These are phyloP conservation scores for Chondrostereum purpureum DNA, from an alignment of 1,284 basidiomycete genomes.

Conservation along the genomic window DNA sequence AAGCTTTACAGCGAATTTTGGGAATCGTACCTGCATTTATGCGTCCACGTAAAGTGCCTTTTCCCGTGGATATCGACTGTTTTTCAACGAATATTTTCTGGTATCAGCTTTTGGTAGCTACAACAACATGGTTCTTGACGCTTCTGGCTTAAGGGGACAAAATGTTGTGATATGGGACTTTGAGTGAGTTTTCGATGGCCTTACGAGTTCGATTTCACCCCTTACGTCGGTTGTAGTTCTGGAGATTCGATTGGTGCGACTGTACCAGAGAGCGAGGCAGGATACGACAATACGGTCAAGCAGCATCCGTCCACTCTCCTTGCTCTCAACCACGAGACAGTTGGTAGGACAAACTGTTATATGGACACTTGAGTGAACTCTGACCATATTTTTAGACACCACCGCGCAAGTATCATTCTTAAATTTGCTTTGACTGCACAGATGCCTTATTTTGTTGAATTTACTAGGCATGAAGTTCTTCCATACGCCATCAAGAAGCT, in stretches of 20 bases:
- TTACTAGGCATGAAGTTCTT: constrained; percentile 3
- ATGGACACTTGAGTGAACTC: no score
- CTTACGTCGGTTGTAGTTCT: constrained; percentile 19
- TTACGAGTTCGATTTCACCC: background rate
- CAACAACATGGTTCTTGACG: constrained; percentile 34
- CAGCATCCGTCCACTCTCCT: constrained; percentile 31
- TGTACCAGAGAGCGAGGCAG: constrained; percentile 22
- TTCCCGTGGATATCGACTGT: background rate
- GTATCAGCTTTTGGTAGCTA: constrained; percentile 30
- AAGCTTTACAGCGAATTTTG: constrained; percentile 20
- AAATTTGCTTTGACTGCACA: no score
- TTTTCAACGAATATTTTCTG: background rate
- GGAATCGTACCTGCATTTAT: constrained; percentile 29
- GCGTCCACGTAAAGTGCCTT: constrained; percentile 19
- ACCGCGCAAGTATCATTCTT: constrained; percentile 33
- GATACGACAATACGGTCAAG: constrained; percentile 23
- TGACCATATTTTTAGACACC: constrained; percentile 25
- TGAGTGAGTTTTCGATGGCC: constrained; percentile 26
- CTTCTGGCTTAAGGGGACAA: constrained; percentile 27
- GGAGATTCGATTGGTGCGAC: constrained; percentile 32
- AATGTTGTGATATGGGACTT: constrained; percentile 36
- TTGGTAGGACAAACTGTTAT: constrained; percentile 20
- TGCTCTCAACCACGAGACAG: constrained; percentile 38
- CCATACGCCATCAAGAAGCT: constrained; percentile 6
- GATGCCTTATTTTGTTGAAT: background rate